phyloP scores from a whole-genome alignment of 2,329 filamentous ascomycete species.

The Talaromyces sp. region DNA sequence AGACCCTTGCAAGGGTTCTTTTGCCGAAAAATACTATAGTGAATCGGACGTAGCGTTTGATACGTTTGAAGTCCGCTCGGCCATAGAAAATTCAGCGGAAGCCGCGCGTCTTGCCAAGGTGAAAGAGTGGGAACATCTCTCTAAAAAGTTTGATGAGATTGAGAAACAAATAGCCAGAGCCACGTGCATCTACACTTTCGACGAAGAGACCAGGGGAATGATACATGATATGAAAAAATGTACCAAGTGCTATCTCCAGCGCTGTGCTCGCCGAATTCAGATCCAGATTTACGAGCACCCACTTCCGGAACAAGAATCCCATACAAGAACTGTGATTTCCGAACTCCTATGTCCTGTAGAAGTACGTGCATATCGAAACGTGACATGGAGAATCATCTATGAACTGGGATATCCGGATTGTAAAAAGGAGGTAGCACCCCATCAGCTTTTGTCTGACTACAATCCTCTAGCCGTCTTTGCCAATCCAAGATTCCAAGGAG shows the following conservation, averaged over 20 bases:
- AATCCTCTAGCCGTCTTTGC: background rate
- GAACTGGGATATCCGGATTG: background rate
- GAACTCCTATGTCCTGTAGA: constrained; percentile 44
- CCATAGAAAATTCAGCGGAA: background rate
- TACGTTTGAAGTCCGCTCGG: background rate
- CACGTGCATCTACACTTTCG: background rate
- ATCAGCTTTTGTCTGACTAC: background rate
- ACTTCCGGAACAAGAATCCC: constrained; percentile 34
- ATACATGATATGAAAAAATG: constrained; percentile 33
- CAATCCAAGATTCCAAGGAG: background rate
- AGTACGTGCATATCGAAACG: constrained; percentile 47
- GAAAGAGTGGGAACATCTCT: background rate
- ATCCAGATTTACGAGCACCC: constrained; percentile 48
- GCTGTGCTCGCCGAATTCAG: constrained; percentile 30
- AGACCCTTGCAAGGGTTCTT: constrained; percentile 34
- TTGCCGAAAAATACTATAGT: constrained; percentile 46
- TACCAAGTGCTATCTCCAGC: constrained; percentile 37
- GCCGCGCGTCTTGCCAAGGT: background rate
- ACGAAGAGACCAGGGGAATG: constrained; percentile 14
- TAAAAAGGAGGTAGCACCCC: background rate
- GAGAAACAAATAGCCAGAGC: background rate
- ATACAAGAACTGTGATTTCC: constrained; percentile 46
- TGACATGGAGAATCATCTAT: constrained; percentile 45
- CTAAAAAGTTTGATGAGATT: background rate
- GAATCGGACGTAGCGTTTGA: background rate